Evolutionary conservation across 2,329 filamentous ascomycete species (phyloP).

Genomic region (Talaromyces marneffei): DNA sequence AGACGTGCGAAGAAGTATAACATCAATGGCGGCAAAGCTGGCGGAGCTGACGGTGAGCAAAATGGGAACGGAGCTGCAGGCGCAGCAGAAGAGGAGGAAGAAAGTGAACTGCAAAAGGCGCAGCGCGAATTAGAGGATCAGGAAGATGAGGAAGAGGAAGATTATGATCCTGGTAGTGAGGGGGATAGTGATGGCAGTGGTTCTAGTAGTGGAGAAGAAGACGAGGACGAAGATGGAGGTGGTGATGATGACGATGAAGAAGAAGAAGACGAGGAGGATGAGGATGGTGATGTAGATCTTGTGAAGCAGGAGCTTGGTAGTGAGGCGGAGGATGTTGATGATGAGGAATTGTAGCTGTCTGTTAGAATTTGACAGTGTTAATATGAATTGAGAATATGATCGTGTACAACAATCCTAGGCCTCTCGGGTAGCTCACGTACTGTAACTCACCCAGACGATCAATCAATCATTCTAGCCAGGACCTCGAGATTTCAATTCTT

Average conservation of each 20-base stretch:
- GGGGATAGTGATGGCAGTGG: slow-evolving; percentile 45
- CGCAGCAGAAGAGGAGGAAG: slow-evolving; percentile 40
- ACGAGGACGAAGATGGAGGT: slow-evolving; percentile 27
- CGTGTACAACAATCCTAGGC: no score
- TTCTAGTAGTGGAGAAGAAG: slow-evolving; percentile 38
- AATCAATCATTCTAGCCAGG: neutral
- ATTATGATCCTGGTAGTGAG: slow-evolving; percentile 48
- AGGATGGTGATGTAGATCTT: slow-evolving; percentile 31
- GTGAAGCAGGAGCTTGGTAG: slow-evolving; percentile 41
- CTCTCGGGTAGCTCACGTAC: neutral
- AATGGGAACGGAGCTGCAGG: slow-evolving; percentile 18
- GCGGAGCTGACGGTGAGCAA: slow-evolving; percentile 25
- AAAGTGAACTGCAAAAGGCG: slow-evolving; percentile 54
- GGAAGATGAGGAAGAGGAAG: slow-evolving; percentile 46
- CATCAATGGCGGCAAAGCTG: slow-evolving; percentile 34
- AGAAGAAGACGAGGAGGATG: slow-evolving; percentile 40
- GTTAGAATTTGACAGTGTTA: neutral
- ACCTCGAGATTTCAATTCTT: neutral
- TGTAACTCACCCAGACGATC: neutral
- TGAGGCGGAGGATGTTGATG: slow-evolving; percentile 36
- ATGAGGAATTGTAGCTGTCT: neutral
- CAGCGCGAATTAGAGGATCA: slow-evolving; percentile 50
- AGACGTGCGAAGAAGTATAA: slow-evolving; percentile 57
- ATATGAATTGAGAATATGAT: no score
- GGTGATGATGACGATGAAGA: slow-evolving; percentile 36